These are phyloP conservation scores for Epichloe elymi DNA, from an alignment of 2,329 filamentous ascomycete genomes.

Conservation along the genomic window DNA sequence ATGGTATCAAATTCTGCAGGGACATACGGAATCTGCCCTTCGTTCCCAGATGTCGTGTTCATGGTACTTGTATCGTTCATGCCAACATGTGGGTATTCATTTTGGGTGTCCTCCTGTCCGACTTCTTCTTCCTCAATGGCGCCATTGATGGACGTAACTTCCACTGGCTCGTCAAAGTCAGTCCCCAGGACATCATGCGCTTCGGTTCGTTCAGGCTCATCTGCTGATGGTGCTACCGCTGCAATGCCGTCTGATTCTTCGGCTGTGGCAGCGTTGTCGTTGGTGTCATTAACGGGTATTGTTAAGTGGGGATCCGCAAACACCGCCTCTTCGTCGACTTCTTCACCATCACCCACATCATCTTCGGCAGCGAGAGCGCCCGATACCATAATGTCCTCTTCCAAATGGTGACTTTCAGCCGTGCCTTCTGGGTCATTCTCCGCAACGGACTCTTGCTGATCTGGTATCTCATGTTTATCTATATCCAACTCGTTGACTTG, in stretches of 20 bases:
- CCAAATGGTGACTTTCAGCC: not conserved
- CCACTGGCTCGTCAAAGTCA: slow-evolving; percentile 2
- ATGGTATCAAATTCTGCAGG: not conserved
- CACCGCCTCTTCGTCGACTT: slow-evolving; percentile 9
- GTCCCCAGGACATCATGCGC: slow-evolving; percentile 1
- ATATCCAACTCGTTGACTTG: not conserved
- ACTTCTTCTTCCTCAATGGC: not conserved
- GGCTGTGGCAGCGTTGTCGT: not conserved
- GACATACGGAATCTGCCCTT: slow-evolving; percentile 18
- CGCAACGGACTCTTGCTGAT: not conserved
- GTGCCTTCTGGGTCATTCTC: not conserved
- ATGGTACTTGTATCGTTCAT: slow-evolving; percentile 1
- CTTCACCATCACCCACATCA: slow-evolving; percentile 11
- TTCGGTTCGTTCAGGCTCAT: not conserved
- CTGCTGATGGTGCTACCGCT: not conserved
- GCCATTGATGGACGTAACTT: not conserved
- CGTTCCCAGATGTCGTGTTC: slow-evolving; percentile 12
- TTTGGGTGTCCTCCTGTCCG: not conserved
- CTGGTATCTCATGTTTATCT: not conserved
- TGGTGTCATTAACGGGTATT: not conserved
- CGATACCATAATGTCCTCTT: not conserved
- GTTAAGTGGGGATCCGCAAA: slow-evolving; percentile 4
- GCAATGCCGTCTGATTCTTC: not conserved
- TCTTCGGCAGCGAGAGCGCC: slow-evolving; percentile 7
- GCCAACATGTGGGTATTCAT: not conserved